phyloP scores from a whole-genome alignment of 2,329 filamentous ascomycete genomes.

The Trichoderma aggressivum region DNA sequence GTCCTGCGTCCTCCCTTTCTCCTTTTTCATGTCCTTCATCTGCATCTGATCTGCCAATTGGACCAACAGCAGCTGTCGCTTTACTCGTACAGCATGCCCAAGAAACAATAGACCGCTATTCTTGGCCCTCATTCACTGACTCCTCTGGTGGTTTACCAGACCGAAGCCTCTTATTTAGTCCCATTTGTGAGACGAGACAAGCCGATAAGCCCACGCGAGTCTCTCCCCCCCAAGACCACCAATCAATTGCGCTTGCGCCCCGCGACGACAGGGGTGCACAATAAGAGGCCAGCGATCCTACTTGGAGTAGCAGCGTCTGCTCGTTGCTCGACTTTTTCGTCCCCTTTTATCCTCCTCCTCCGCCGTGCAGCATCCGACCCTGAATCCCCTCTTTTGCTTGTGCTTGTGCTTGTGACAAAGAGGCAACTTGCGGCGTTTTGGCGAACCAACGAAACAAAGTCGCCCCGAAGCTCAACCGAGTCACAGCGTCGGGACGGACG shows the following conservation, averaged over 20 bases:
- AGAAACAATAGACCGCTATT: neutral
- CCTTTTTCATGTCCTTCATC: neutral
- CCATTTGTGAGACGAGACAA: slow-evolving; percentile 5
- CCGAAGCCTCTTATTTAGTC: slow-evolving; percentile 3
- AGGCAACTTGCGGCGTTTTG: neutral
- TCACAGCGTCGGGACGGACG: neutral
- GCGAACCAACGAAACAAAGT: neutral
- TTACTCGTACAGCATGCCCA: neutral
- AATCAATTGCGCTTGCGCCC: slow-evolving; percentile 15
- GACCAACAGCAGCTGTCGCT: neutral
- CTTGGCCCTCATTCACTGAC: neutral
- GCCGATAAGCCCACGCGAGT: slow-evolving; percentile 14
- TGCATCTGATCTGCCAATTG: neutral
- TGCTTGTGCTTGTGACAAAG: neutral
- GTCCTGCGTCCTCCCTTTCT: neutral
- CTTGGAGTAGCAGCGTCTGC: neutral
- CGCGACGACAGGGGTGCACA: slow-evolving; percentile 5
- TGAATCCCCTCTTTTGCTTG: neutral
- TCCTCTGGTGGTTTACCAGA: neutral
- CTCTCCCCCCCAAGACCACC: slow-evolving; percentile 3
- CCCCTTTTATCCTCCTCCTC: slow-evolving; percentile 2
- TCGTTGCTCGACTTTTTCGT: neutral
- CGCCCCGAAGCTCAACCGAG: neutral
- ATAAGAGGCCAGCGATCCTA: slow-evolving; percentile 12
- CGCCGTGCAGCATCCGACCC: neutral